Evolutionary conservation across 352 stramenopile species (phyloP).

Genomic region (Discostella stelligera): DNA sequence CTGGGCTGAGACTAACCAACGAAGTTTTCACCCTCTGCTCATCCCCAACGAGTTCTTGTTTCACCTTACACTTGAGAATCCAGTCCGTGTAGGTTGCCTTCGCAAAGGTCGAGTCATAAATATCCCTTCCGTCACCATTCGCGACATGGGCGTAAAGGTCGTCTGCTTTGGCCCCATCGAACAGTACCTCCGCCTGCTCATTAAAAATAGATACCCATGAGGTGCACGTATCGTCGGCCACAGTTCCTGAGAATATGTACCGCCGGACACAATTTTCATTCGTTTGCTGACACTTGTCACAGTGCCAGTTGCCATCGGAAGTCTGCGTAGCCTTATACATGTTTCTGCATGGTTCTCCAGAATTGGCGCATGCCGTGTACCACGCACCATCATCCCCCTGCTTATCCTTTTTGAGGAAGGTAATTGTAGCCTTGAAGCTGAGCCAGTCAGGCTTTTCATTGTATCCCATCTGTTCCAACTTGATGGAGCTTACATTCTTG

Average conservation of each 20-base stretch:
- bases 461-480: constrained; percentile 90
- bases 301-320: constrained; percentile 92
- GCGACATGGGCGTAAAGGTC: constrained; percentile 85
- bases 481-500: constrained; percentile 90
- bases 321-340: constrained; percentile 86
- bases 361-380: constrained; percentile 85
- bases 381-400: constrained; percentile 75
- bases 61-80: constrained; percentile 90
- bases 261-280: constrained; percentile 91
- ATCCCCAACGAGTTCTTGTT: constrained; percentile 95
- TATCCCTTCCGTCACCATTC: constrained; percentile 84
- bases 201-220: constrained; percentile 97
- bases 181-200: constrained; percentile 91
- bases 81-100: constrained; percentile 92
- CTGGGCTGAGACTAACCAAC: constrained; percentile 88
- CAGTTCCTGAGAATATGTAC: constrained; percentile 92
- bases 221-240: constrained; percentile 91
- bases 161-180: constrained; percentile 89
- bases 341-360: constrained; percentile 84
- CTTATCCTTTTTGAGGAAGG: constrained; percentile 96
- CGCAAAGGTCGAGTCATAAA: constrained; percentile 92
- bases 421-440: constrained; percentile 93
- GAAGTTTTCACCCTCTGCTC: constrained; percentile 92
- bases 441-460: constrained; percentile 96
- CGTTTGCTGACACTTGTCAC: constrained; percentile 95